Evolutionary conservation across 495 filamentous ascomycete genomes (phyloP), one percentile per base, ranked within the genome.

Genomic region (Hapsidospora chrysogenum): DNA sequence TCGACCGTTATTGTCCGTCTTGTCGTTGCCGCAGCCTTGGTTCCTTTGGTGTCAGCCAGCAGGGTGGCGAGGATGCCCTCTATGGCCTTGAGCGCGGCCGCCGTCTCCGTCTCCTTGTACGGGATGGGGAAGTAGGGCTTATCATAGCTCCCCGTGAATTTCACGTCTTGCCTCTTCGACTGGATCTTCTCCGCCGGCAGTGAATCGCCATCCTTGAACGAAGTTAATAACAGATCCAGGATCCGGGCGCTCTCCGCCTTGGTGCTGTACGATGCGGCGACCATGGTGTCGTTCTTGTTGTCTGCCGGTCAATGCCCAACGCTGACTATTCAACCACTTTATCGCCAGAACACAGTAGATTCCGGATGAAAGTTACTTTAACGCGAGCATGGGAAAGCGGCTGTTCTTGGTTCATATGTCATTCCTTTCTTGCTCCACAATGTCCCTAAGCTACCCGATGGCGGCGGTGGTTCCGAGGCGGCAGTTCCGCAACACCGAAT

Each of bases 71-170:
- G 62, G 27, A 67, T 66, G n/a, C 68, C 77, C 50, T 83, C 78
- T 3, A 82, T 49, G 17, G 69, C 75, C 50, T 82, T 83, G 46
- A 82, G 55, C 2, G 76, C 76, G 3, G 73, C 70, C 3, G 66
- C 57, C 0, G 71, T 70, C 45, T 83, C 75, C 9, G 76, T 76
- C 49, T 82, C 76, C 45, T 75, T 79, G 44, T 82, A 63, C 7
- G 78, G 77, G 38, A 69, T 75, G 0, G 79, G 77, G 31, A 78
- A 66, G 29, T 53, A 45, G 6, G 33, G 33, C 14, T 17, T 21
- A 39, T 50, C 45, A 1, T 40, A 39, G n/a, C 40, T 21, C 1
- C 43, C 42, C 11, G 38, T 45, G 9, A 53, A 52, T n/a, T 32
- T 30, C n/a, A 54, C 50, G 28, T 44, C 40, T n/a, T n/a, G n/a